These are phyloP conservation scores for Crithidia brevicula DNA, from an alignment of 208 protist genomes.

Conservation along the genomic window DNA sequence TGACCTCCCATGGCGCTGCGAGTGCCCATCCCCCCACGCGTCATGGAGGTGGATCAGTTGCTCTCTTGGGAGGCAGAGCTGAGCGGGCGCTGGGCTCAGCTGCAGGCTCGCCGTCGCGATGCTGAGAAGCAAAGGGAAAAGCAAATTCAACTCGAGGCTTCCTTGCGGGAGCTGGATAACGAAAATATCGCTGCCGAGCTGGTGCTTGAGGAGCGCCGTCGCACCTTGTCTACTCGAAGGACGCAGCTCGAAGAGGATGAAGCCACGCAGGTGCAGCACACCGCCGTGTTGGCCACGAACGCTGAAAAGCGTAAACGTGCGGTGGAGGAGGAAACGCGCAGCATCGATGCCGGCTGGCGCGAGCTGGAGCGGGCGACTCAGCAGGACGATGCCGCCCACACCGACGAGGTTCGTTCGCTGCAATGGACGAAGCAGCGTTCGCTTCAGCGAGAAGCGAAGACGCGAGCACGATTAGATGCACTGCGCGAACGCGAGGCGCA, in stretches of 20 bases:
- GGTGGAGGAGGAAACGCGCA: conserved; percentile 14
- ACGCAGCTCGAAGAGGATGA: conserved; percentile 28
- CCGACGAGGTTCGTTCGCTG: conserved; percentile 30
- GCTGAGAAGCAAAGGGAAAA: conserved; percentile 1
- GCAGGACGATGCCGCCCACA: conserved; percentile 34
- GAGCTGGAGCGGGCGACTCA: conserved; percentile 19
- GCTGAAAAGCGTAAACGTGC: neutral
- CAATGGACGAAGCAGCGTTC: conserved; percentile 30
- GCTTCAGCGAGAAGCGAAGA: conserved; percentile 16
- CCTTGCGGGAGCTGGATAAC: conserved; percentile 39
- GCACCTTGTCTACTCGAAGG: conserved; percentile 29
- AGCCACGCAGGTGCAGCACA: conserved; percentile 14
- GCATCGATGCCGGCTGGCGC: conserved; percentile 12
- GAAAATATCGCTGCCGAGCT: conserved; percentile 38
- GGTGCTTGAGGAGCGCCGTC: conserved; percentile 19
- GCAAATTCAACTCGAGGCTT: conserved; percentile 40
- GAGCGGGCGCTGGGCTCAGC: conserved; percentile 15
- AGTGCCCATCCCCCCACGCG: conserved; percentile 3
- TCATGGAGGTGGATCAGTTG: conserved; percentile 20
- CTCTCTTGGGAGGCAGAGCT: conserved; percentile 19
- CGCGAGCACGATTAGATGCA: conserved; percentile 25
- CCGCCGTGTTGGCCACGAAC: neutral
- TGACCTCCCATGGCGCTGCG: conserved; percentile 8
- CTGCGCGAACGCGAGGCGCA: conserved; percentile 37
- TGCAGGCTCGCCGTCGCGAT: conserved; percentile 11